Evolutionary conservation across 345 rosid species (phyloP).

Genomic region (Sisymbrium altissimum): DNA sequence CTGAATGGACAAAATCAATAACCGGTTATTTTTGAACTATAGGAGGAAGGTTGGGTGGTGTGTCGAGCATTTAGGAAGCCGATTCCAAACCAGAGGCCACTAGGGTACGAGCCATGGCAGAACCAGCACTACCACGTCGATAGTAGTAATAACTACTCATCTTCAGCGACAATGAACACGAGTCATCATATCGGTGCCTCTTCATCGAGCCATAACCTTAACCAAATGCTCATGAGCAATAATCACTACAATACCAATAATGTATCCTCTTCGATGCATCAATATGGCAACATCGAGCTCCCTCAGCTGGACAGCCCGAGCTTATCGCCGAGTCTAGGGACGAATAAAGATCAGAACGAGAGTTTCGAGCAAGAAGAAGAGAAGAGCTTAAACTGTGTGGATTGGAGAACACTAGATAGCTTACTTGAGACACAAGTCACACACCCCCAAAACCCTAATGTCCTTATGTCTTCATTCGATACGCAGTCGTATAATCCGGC

Average conservation of each 20-base stretch:
- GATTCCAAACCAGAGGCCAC: constrained; percentile 61
- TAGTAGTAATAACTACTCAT: constrained; percentile 26
- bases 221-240: constrained; percentile 30
- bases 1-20: background rate
- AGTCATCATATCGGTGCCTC: constrained; percentile 29
- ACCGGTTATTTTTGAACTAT: background rate
- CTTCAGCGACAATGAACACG: constrained; percentile 23
- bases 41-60: constrained; percentile 99
- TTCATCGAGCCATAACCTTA: constrained; percentile 29
- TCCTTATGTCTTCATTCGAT: constrained; percentile 25
- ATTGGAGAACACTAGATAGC: constrained; percentile 65
- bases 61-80: constrained; percentile 95
- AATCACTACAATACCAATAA: constrained; percentile 23
- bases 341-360: constrained; percentile 36
- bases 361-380: constrained; percentile 47
- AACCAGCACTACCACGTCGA: constrained; percentile 46
- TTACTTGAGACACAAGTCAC: constrained; percentile 47
- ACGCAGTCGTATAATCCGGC: constrained; percentile 20
- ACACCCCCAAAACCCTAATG: constrained; percentile 23
- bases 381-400: constrained; percentile 40
- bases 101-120: constrained; percentile 63
- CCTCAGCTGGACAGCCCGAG: constrained; percentile 73
- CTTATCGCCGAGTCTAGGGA: constrained; percentile 48
- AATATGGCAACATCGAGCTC: constrained; percentile 43
- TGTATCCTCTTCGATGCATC: constrained; percentile 28